A percentile compares a stretch with the other conserved stretches of the same genome.
Evolutionary conservation across 768 basidiomycete species (phyloP).

Genomic region (Melanogaster broomeanus): DNA sequence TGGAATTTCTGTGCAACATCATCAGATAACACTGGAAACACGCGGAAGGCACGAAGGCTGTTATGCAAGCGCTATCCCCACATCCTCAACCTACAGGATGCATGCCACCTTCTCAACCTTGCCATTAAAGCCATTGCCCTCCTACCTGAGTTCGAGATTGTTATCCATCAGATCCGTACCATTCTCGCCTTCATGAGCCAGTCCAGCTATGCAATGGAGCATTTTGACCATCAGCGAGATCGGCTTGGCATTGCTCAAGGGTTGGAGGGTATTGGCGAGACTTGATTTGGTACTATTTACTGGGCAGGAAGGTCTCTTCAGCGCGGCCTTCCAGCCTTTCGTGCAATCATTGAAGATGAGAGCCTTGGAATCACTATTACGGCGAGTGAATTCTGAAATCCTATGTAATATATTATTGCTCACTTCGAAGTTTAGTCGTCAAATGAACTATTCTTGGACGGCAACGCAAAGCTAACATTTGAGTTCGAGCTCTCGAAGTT

Average conservation of each 20-base stretch:
- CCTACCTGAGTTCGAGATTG: neutral
- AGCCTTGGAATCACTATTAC: neutral
- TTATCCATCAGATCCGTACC: neutral
- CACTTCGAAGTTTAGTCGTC: neutral
- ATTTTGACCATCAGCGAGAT: neutral
- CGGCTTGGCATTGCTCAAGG: constrained; percentile 2
- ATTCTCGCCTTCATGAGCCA: constrained; percentile 1
- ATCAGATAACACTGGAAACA: constrained; percentile 29
- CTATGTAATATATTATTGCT: neutral
- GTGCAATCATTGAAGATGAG: constrained; percentile 7
- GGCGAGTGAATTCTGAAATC: neutral
- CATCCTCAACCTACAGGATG: constrained; percentile 33
- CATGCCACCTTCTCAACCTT: constrained; percentile 32
- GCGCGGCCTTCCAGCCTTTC: constrained; percentile 16
- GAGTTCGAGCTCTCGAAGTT: constrained; percentile 9
- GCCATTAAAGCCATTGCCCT: constrained; percentile 25
- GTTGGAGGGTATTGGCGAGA: constrained; percentile 22
- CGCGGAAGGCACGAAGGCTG: constrained; percentile 11
- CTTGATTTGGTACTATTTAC: constrained; percentile 22
- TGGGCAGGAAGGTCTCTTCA: constrained; percentile 12
- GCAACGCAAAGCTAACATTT: neutral
- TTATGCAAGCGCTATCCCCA: constrained; percentile 15
- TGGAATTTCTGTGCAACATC: constrained; percentile 11
- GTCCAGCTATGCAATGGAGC: neutral
- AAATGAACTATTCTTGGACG: neutral